phyloP scores from a whole-genome alignment of 441 rosid species.

The Mallotus repandus region DNA sequence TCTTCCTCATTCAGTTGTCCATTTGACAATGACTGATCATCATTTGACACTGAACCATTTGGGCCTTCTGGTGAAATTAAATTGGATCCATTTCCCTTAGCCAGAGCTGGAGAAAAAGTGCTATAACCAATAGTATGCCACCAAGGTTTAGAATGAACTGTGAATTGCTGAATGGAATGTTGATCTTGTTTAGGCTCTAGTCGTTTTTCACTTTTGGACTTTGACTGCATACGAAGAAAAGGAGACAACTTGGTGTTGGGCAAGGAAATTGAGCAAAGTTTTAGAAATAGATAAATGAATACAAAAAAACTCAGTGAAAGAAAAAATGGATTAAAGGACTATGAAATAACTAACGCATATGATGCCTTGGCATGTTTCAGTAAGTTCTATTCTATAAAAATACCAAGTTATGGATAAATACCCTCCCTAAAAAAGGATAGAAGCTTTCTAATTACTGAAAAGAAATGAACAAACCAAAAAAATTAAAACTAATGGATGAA shows the following conservation, averaged over 20 bases:
- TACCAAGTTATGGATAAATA: neutral
- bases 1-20: constrained; percentile 55
- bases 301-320: neutral
- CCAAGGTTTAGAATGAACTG: constrained; percentile 72
- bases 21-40: constrained; percentile 56
- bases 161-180: constrained; percentile 35
- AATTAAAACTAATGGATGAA: no score
- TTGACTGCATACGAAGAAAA: constrained; percentile 55
- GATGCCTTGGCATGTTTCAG: no score
- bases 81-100: constrained; percentile 47
- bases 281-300: neutral
- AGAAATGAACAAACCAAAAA: no score
- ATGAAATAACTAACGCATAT: neutral
- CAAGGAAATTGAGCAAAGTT: neutral
- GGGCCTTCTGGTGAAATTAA: constrained; percentile 57
- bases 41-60: constrained; percentile 67
- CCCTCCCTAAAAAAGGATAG: no score
- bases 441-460: no score
- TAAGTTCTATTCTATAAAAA: no score
- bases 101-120: constrained; percentile 37
- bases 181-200: constrained; percentile 42
- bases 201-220: constrained; percentile 45
- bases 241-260: neutral
- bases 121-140: constrained; percentile 57
- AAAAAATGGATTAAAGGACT: neutral